A percentile compares a stretch with the other conserved stretches of the same genome.
These are phyloP conservation scores for Xanthoconium purpureum DNA, from an alignment of 768 basidiomycete species.

Conservation along the genomic window DNA sequence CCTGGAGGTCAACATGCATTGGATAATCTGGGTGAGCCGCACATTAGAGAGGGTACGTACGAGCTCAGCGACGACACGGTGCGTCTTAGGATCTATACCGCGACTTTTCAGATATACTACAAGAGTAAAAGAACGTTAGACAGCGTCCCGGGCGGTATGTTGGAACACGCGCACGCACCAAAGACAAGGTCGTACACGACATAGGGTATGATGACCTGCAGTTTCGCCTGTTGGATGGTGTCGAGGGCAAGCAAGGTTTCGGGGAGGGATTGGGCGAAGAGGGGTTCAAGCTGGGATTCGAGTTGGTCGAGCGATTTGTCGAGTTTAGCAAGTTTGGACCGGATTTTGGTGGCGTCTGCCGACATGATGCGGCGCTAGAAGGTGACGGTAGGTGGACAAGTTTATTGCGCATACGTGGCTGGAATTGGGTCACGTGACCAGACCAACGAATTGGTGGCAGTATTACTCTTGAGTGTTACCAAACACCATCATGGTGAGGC, in stretches of 20 bases:
- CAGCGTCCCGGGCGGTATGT: too few relatives aligned
- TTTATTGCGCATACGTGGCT: too few relatives aligned
- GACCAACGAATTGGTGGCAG: slow-evolving; percentile 9
- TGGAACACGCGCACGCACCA: slow-evolving; percentile 51
- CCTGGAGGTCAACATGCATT: slow-evolving; percentile 41
- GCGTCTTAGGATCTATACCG: slow-evolving; percentile 76
- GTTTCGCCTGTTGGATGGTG: slow-evolving; percentile 75
- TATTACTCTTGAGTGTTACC: neutral
- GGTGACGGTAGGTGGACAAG: too few relatives aligned
- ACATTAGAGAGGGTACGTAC: slow-evolving; percentile 14
- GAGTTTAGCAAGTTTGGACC: slow-evolving; percentile 44
- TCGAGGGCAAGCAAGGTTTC: slow-evolving; percentile 64
- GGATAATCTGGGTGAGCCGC: neutral
- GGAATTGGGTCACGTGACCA: slow-evolving; percentile 13
- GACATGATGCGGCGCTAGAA: slow-evolving; percentile 28
- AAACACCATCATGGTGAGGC: slow-evolving; percentile 21
- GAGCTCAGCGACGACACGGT: slow-evolving; percentile 68
- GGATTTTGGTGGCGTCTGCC: slow-evolving; percentile 35
- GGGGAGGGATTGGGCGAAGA: slow-evolving; percentile 65
- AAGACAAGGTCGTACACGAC: slow-evolving; percentile 83
- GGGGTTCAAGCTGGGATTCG: slow-evolving; percentile 60
- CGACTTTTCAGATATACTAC: slow-evolving; percentile 78
- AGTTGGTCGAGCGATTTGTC: slow-evolving; percentile 63
- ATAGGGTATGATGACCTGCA: slow-evolving; percentile 79
- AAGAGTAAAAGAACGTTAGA: neutral